phyloP scores from a whole-genome alignment of 108 stramenopile genomes.

The Hondaea fermentalgiana region DNA sequence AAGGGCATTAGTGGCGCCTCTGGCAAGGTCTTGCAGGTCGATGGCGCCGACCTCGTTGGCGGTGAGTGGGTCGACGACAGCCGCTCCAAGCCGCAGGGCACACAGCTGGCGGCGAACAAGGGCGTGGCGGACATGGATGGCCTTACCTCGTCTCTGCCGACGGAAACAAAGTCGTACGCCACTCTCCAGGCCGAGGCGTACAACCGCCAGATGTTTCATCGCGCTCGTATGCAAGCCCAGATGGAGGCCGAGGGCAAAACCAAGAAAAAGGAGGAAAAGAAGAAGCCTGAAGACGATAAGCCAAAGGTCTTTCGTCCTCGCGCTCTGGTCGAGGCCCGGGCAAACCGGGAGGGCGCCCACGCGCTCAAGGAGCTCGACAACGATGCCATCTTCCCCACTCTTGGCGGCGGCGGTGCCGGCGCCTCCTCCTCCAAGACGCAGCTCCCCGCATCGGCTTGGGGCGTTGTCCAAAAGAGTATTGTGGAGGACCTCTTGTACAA shows the following conservation, averaged over 20 bases:
- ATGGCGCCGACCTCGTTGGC: neutral
- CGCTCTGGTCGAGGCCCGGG: neutral
- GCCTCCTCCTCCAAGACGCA: neutral
- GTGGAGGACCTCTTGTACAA: neutral
- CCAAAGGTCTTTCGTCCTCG: constrained; percentile 3
- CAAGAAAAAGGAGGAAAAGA: too few species aligned
- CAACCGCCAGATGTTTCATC: neutral
- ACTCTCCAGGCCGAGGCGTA: constrained; percentile 1
- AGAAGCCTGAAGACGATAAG: neutral
- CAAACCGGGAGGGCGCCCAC: neutral
- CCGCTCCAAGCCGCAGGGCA: neutral
- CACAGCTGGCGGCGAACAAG: neutral
- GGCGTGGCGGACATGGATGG: neutral
- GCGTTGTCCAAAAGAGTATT: neutral
- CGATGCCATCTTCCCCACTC: neutral
- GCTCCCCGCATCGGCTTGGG: neutral
- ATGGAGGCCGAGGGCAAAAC: neutral
- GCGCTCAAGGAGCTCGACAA: constrained; percentile 20
- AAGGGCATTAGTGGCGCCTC: neutral
- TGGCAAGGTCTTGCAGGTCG: neutral
- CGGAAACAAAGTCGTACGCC: neutral
- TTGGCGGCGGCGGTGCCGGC: neutral
- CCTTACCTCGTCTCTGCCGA: neutral
- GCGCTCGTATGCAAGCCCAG: neutral
- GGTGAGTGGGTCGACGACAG: constrained; percentile 3